Percentiles rank a stretch among this genome's conserved stretches.
Evolutionary conservation across 495 filamentous ascomycete species (phyloP).

Genomic region (Penicillium angulare): DNA sequence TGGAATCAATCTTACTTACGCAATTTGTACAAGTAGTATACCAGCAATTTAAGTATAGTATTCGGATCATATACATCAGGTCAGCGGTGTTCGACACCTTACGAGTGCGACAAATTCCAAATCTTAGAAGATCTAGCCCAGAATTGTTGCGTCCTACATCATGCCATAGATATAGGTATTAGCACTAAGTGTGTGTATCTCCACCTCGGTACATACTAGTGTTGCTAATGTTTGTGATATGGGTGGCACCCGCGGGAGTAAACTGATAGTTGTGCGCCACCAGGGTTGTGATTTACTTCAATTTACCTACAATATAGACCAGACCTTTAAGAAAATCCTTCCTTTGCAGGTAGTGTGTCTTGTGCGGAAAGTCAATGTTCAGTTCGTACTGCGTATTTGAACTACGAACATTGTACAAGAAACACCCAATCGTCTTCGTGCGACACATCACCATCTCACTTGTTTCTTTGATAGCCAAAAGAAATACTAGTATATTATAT

Average conservation of each 20-base stretch:
- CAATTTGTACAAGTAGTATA: neutral
- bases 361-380: neutral
- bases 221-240: too few species aligned
- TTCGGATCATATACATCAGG: too few species aligned
- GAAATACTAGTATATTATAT: neutral
- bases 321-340: neutral
- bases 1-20: too few species aligned
- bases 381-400: neutral
- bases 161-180: too few species aligned
- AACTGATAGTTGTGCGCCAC: neutral
- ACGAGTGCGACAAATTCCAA: too few species aligned
- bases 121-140: too few species aligned
- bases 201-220: too few species aligned
- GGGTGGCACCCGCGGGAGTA: neutral
- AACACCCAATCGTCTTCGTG: neutral
- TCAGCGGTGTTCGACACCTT: too few species aligned
- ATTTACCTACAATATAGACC: neutral
- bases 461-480: neutral
- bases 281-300: neutral
- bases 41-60: too few species aligned
- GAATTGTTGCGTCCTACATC: too few species aligned
- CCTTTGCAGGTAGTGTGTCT: neutral
- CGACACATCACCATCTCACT: neutral
- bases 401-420: conserved; percentile 1
- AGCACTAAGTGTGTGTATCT: too few species aligned